Percentiles rank a stretch among this genome's conserved stretches.
phyloP scores from a whole-genome alignment of 371 early-diverging fungal genomes.

The Lichtheimia hyalospora region DNA sequence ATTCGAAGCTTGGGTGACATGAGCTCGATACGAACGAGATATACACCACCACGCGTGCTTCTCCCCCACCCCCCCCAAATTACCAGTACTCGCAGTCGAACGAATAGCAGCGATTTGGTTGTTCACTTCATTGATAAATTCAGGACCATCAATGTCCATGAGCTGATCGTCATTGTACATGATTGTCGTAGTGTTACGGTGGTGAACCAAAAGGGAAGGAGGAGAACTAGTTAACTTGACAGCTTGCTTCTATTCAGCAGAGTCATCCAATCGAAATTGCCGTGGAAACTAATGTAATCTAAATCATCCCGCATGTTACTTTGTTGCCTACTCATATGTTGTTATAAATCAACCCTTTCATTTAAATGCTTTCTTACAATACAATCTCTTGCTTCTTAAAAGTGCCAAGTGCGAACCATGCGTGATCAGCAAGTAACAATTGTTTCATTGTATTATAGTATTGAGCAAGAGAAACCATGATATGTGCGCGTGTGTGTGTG shows the following conservation, averaged over 20 bases:
- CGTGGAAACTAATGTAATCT: no score
- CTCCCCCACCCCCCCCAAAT: background rate
- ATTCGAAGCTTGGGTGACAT: no score
- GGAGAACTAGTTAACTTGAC: background rate
- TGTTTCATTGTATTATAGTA: no score
- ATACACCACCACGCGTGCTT: background rate
- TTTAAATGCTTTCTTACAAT: no score
- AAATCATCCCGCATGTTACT: no score
- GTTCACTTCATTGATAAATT: constrained; percentile 34
- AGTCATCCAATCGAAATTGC: background rate
- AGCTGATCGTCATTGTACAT: constrained; percentile 5
- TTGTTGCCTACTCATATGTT: no score
- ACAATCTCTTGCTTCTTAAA: no score
- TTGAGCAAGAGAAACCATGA: background rate
- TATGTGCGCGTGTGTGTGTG: background rate
- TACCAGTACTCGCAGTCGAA: background rate
- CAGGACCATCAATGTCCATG: constrained; percentile 47
- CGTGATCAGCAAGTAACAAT: no score
- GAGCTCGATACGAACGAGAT: no score
- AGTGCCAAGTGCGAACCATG: no score
- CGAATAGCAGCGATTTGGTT: constrained; percentile 29
- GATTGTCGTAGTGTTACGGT: no score
- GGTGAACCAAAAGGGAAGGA: background rate
- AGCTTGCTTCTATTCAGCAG: background rate
- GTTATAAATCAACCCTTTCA: no score